Evolutionary conservation across 805 yeast genomes (phyloP).

Genomic region (Suhomyces prunicola): DNA sequence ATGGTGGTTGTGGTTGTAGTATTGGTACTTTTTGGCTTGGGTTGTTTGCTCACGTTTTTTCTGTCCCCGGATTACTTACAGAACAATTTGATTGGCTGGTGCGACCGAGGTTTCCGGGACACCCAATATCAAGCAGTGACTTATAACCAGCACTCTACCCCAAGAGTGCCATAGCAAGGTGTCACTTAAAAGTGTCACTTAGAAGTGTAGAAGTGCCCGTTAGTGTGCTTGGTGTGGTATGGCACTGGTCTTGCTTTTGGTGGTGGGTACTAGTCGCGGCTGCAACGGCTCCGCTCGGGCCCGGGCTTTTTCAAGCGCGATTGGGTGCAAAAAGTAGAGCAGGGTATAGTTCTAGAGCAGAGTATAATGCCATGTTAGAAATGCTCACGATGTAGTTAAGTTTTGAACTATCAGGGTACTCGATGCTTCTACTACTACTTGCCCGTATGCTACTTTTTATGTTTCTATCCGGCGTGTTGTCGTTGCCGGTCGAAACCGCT

Average conservation of each 20-base stretch:
- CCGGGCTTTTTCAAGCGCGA: not conserved
- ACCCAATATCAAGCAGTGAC: not conserved
- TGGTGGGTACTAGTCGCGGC: not conserved
- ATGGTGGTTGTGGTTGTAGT: not conserved
- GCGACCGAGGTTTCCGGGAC: not conserved
- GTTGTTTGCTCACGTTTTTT: slow-evolving; percentile 4
- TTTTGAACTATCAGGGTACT: not conserved
- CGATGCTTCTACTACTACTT: not conserved
- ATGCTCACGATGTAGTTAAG: not conserved
- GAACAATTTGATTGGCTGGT: slow-evolving; percentile 8
- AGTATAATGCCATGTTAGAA: not conserved
- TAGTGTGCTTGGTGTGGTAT: not conserved
- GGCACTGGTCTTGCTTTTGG: not conserved
- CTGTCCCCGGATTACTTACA: slow-evolving; percentile 12
- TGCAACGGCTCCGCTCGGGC: not conserved
- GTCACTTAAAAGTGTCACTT: not conserved
- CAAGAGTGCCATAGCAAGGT: too few relatives aligned
- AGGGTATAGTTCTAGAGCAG: not conserved
- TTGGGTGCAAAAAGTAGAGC: not conserved
- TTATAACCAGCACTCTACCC: too few relatives aligned
- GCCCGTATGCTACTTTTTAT: not conserved
- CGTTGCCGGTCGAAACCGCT: not conserved
- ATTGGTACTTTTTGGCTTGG: not conserved
- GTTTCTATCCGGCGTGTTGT: not conserved
- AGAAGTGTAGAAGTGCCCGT: not conserved